Conservation (phyloP, 768 basidiomycete genomes). For the Tulasnella sp. region DNA sequence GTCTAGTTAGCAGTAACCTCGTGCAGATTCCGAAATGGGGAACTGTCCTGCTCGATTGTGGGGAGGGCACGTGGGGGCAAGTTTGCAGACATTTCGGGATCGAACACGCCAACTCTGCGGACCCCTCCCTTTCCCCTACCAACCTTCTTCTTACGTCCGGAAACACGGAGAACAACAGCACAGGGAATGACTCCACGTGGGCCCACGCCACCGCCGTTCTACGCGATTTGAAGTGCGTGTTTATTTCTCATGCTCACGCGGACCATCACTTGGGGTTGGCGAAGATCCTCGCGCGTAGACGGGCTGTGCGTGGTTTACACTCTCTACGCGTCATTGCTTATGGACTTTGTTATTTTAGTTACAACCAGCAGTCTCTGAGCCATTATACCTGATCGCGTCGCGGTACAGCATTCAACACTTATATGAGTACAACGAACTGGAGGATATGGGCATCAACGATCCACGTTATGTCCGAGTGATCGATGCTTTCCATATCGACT, state of each 20-base stretch:
- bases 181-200: too few species aligned
- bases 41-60: constrained; percentile 71
- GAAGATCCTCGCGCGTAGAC: constrained; percentile 58
- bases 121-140: too few species aligned
- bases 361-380: constrained; percentile 43
- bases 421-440: constrained; percentile 55
- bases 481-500: constrained; percentile 11
- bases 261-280: constrained; percentile 85
- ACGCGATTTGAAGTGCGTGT: constrained; percentile 64
- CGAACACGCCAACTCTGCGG: too few species aligned
- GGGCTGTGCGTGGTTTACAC: constrained; percentile 36
- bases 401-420: constrained; percentile 51
- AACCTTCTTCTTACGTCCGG: constrained; percentile 37
- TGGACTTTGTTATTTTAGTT: constrained; percentile 34
- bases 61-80: constrained; percentile 91
- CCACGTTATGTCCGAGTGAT: constrained; percentile 18
- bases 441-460: constrained; percentile 50
- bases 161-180: too few species aligned
- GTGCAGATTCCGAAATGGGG: constrained; percentile 61
- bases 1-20: constrained; percentile 61
- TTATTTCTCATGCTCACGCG: constrained; percentile 80
- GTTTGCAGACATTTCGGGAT: constrained; percentile 70
- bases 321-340: neutral
- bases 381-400: constrained; percentile 59
- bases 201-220: constrained; percentile 37